Evolutionary conservation across 2,329 filamentous ascomycete genomes (phyloP), one percentile per base, ranked within the genome.

Genomic region (Sporothrix humicola): DNA sequence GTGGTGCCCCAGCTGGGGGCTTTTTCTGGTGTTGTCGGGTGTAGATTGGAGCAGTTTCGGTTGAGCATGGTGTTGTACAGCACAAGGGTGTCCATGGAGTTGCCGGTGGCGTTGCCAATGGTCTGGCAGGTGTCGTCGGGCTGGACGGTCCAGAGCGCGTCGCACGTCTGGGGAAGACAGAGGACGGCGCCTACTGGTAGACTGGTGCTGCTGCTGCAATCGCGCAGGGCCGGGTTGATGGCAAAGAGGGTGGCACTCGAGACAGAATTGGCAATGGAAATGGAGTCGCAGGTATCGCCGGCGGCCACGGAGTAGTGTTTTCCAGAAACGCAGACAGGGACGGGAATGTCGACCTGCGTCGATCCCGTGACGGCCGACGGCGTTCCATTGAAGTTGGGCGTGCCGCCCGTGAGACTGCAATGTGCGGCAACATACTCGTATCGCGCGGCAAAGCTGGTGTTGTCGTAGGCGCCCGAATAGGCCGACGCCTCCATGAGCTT

Each of bases 391-490:
- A 58, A 58, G 20, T n/a, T 52, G 54, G 20, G 7, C 31, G 7
- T 7, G 31, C 31, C 31, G 31, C 31, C 31, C 31, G 23, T 26
- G 23, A 26, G 23, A 26, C 31, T 13, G 23, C 54, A 58, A 15
- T 58, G 59, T 5, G 59, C 26, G 12, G 59, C 59, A 13, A 63
- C 59, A 26, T 63, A 63, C 31, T 13, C 59, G 15, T 63, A 63
- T 8, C 59, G 59, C 15, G 26, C 31, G 26, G 59, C 59, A 44
- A 63, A 63, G 59, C 59, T 63, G 6, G 59, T 44, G 59, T 63
- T 63, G 59, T 63, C 59, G 31, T 63, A 63, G 26, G 59, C 59
- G 59, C 13, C 59, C 59, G 59, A 63, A 26, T 63, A 63, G 26
- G 59, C 59, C 7, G 59, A 63, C 31, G 59, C 59, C 31, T 63